A percentile compares a stretch with the other conserved stretches of the same genome.
Conservation (phyloP, 208 protist genomes). For the Naegleria fowleri region DNA sequence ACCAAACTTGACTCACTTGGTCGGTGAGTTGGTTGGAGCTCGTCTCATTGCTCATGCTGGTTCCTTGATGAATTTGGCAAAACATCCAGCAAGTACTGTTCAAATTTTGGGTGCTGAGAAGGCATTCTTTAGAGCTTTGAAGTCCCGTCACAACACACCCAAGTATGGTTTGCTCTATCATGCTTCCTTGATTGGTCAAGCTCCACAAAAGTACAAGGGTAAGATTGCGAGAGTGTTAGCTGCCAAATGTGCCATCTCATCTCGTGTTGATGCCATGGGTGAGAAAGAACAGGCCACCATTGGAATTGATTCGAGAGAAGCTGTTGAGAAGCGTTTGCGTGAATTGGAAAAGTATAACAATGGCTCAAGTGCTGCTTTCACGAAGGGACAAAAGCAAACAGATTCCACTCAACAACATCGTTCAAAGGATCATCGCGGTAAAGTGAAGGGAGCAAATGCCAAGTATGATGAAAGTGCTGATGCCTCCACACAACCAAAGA, state of each 20-base stretch:
- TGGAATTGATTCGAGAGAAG: constrained; percentile 47
- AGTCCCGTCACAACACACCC: constrained; percentile 97
- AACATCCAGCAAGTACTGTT: constrained; percentile 96
- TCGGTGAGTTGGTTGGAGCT: constrained; percentile 95
- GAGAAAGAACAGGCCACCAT: constrained; percentile 75
- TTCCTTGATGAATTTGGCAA: constrained; percentile 93
- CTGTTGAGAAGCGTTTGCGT: constrained; percentile 49
- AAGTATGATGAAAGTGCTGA: not conserved
- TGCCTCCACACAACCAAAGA: constrained; percentile 25
- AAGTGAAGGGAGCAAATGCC: not conserved
- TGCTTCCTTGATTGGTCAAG: constrained; percentile 91
- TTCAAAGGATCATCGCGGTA: not conserved
- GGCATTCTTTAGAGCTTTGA: constrained; percentile 94
- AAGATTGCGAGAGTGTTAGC: constrained; percentile 96
- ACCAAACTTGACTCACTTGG: constrained; percentile 95
- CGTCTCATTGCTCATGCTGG: constrained; percentile 97
- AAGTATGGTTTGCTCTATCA: constrained; percentile 99
- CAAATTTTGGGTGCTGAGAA: constrained; percentile 98
- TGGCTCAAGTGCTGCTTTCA: not conserved
- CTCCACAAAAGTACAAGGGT: constrained; percentile 80
- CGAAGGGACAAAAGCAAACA: constrained; percentile 16
- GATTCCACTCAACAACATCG: constrained; percentile 33
- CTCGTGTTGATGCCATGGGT: constrained; percentile 94
- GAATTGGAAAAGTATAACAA: constrained; percentile 40
- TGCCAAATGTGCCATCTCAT: constrained; percentile 92